Evolutionary conservation across 345 rosid genomes (phyloP), one percentile per base, ranked within the genome.

Genomic region (Toxicodendron radicans): DNA sequence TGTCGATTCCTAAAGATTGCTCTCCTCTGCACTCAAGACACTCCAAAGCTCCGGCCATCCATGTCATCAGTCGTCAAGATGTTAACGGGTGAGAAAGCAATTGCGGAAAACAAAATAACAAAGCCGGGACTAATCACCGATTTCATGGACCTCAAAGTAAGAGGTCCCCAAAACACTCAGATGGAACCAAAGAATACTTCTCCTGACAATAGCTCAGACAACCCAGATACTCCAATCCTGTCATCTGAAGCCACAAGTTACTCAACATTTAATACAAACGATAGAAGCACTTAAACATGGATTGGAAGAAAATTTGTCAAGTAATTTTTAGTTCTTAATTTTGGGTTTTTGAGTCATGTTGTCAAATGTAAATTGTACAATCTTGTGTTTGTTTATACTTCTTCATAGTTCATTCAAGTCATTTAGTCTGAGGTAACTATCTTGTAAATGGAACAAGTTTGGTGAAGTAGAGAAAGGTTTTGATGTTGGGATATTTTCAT

Each of bases 1-100:
- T 88, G 91, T 69, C 68, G 73, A 64, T 87, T 79, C 81, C 74
- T 92, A 16, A 92, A 90, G 78, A 79, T 92, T 5, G 93, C 88
- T 80, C 89, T 92, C 21, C 82, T 92, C 60, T 92, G 97, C 84
- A 90, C 94, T 41, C 97, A 92, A 76, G 97, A 92, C 66, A 57
- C 80, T 78, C 91, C 90, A 0, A 92, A 84, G 81, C 86, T 83
- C 68, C 85, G 97, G 38, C 97, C 97, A 66, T 79, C 81, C 24
- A 92, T 92, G 94, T 85, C 97, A 24, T 85, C 83, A 0, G 88
- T 88, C 21, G 86, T 90, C 57, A 86, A 76, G 86, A 74, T 86
- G 82, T 79, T 92, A 45, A 87, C 78, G 1, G 88, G 97, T 43
- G 66, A 83, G 84, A 85, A 76, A 70, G 63, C 75, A 9, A 58